Base-by-base conservation (phyloP, 345 rosid species). In the Tarenaya hassleriana region DNA sequence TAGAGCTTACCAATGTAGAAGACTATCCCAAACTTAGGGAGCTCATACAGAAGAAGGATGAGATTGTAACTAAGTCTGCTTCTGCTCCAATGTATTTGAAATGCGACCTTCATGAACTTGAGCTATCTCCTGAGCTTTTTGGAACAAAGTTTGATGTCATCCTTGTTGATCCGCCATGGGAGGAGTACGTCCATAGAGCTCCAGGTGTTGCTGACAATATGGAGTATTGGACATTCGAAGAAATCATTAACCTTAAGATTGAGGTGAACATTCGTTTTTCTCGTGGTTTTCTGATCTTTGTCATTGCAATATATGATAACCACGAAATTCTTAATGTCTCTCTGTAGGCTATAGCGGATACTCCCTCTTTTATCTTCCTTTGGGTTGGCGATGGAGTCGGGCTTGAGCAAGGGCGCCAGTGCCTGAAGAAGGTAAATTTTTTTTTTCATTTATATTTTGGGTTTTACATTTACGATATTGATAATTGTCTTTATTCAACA, bases 371-470 rank as follows among this genome's bases (percentile, higher is more conserved):
- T 73, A 70, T 92, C 73, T 92, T 92, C 77, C 97, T 88, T 31
- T 92, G 98, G 97, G 98, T 92, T 56, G 98, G 98, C 38, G 98
- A 88, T 75, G 91, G 95, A 44, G 82, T 85, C 52, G 98, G 98
- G 56, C 84, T 92, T 50, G 97, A 88, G 64, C 98, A 92, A 68
- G 97, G 98, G 50, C 95, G 98, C 18, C 98, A 81, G 47, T 92
- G 98, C 70, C 73, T 92, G 58, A 92, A 92, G 73, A 92, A 86
- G 95, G 96, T 85, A 75, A 7, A 16, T 3, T 21, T 27, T 44
- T 32, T 54, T 10, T 66, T 46, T 58, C 7, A 29, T 50, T 8
- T 58, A 0, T 15, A 5, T n/a, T 41, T 66, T 8, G 24, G 11
- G 11, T 17, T 48, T 59, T 58, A 15, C 40, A 46, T 52, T 34